These are phyloP conservation scores for Paramecium pentaurelia DNA, from an alignment of 73 alveolate species.

Conservation along the genomic window DNA sequence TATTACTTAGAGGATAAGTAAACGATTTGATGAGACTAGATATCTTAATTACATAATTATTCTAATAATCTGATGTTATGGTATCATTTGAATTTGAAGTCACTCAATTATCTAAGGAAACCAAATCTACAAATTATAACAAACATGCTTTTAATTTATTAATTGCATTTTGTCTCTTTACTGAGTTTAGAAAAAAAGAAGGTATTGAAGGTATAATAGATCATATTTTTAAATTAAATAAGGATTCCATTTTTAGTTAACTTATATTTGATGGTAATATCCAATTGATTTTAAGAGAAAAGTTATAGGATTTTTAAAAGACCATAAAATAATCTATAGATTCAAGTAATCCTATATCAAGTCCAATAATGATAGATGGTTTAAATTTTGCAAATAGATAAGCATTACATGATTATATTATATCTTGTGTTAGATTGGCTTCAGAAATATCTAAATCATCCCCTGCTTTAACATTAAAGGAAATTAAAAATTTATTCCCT, in stretches of 20 bases:
- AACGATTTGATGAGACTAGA: slow-evolving; percentile 26
- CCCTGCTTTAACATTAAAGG: not conserved
- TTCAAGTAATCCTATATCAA: not conserved
- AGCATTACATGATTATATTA: not conserved
- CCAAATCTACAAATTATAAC: not conserved
- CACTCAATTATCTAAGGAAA: not conserved
- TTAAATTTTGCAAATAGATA: not conserved
- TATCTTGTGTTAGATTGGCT: slow-evolving; percentile 44
- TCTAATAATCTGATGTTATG: not conserved
- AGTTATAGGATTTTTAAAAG: not conserved
- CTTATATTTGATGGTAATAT: not conserved
- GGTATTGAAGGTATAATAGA: not conserved
- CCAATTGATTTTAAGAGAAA: not conserved
- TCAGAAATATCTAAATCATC: slow-evolving; percentile 38
- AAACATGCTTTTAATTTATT: slow-evolving; percentile 38
- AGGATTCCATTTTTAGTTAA: not conserved
- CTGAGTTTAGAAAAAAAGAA: slow-evolving; percentile 14
- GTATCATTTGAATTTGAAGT: slow-evolving; percentile 31
- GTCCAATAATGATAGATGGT: not conserved
- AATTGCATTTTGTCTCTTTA: slow-evolving; percentile 18
- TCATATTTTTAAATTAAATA: not conserved
- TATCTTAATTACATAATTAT: not conserved
- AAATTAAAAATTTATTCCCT: not conserved
- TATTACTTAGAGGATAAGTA: not conserved
- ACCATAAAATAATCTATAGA: not conserved